A percentile compares a stretch with the other conserved stretches of the same genome.
Conservation (phyloP, 140 eudicot species). For the Ambrosia hybrid region DNA sequence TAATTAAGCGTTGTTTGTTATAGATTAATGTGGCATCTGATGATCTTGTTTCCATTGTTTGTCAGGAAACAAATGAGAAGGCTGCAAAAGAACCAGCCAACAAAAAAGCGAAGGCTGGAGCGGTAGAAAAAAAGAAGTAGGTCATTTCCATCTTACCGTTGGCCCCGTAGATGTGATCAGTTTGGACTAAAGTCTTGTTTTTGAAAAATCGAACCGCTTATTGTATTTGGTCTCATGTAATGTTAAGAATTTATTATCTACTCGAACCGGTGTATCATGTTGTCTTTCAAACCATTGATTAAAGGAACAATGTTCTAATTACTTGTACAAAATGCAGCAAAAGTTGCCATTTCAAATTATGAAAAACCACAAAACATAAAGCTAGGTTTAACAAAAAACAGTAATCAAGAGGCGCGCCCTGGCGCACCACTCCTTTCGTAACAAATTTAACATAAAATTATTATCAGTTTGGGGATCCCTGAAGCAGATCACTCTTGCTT, state of each 20-base stretch:
- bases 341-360: background rate
- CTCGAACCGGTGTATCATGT: background rate
- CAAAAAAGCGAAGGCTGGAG: slow-evolving; percentile 57
- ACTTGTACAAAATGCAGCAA: background rate
- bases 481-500: slow-evolving; percentile 51
- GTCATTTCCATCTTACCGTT: background rate
- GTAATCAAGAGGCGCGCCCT: slow-evolving; percentile 11
- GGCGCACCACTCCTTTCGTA: slow-evolving; percentile 6
- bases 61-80: slow-evolving; percentile 57
- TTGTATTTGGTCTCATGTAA: slow-evolving; percentile 19
- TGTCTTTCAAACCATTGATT: background rate
- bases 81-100: slow-evolving; percentile 49
- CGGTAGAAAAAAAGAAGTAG: slow-evolving; percentile 62
- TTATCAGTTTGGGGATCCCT: slow-evolving; percentile 18
- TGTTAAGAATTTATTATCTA: background rate
- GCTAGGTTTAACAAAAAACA: slow-evolving; percentile 22
- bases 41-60: background rate
- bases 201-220: background rate
- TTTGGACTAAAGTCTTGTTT: background rate
- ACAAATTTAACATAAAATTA: slow-evolving; percentile 19
- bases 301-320: background rate
- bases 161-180: background rate
- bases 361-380: slow-evolving; percentile 3
- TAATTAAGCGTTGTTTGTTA: too few species aligned
- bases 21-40: too few species aligned